phyloP scores from a whole-genome alignment of 371 early-diverging fungal genomes.

The Polyrhizophydium stewartii region DNA sequence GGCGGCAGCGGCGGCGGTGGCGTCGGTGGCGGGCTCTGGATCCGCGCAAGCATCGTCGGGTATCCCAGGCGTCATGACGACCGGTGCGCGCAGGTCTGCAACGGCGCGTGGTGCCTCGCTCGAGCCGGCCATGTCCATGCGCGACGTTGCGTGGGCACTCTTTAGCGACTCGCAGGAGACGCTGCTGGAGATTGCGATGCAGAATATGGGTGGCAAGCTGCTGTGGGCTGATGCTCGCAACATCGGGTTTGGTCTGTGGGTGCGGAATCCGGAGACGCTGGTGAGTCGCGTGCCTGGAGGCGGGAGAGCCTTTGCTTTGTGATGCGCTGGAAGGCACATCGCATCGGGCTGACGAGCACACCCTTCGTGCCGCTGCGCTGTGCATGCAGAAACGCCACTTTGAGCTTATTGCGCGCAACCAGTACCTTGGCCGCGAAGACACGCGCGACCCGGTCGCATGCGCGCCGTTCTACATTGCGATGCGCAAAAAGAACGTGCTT shows the following conservation, averaged over 20 bases:
- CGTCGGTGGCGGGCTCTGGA: no score
- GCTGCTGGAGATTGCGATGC: conserved; percentile 61
- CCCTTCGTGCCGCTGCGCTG: neutral
- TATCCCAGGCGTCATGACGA: neutral
- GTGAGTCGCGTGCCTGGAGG: no score
- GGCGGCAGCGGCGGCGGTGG: no score
- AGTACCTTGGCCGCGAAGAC: conserved; percentile 66
- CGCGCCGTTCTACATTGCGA: conserved; percentile 79
- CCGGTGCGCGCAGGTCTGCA: neutral
- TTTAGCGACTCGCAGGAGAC: conserved; percentile 89
- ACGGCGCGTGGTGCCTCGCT: neutral
- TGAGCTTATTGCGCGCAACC: conserved; percentile 78
- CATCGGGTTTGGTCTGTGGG: conserved; percentile 83
- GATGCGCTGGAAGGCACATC: neutral
- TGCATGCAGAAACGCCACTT: neutral
- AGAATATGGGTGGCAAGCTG: conserved; percentile 58
- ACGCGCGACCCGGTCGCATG: conserved; percentile 78
- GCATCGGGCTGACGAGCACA: neutral
- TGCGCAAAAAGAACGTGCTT: conserved; percentile 80
- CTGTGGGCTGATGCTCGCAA: conserved; percentile 76
- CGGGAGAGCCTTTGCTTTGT: neutral
- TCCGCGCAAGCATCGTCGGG: no score
- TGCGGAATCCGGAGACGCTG: conserved; percentile 68
- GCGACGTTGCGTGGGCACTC: conserved; percentile 83
- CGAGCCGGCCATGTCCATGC: conserved; percentile 22